Base-by-base conservation (phyloP, 2,329 filamentous ascomycete species). In the Graphilbum fragrans region DNA sequence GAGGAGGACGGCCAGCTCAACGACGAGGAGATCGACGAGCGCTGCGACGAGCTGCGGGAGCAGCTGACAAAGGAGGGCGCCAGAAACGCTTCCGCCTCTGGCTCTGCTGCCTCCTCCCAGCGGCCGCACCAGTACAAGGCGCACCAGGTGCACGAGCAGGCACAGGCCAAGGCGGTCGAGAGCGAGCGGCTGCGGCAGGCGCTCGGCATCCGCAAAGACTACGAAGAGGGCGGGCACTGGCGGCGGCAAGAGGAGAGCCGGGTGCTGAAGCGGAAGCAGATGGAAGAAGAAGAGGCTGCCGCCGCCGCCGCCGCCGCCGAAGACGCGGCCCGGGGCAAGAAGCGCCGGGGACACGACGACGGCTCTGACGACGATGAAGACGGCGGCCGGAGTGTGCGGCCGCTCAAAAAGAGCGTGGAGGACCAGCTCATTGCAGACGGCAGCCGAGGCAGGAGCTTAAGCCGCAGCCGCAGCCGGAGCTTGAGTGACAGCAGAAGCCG, bases 111-210 rank as follows among this genome's bases (percentile, higher is more conserved):
- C 63, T 11, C 18, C 10, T 27, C 14, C 6, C 12, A 7, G 17
- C 35, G 25, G 16, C 17, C 58, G 41, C 73, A 67, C 51, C 72
- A 75, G 10, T 71, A 96, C 49, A 98, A 96, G 64, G 72, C 80
- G 50, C 87, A 96, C 62, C 86, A 96, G 63, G 87, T 96, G 18
- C 92, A 98, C 65, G 92, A 96, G 64, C 72, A 94, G 58, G 92
- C 92, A 17, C 84, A 92, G 54, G 92, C 90, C 45, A 98, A 98
- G 72, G 90, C 94, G 51, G 82, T 86, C 58, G 92, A 98, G 70
- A 94, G 82, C 60, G 88, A 96, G 64, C 74, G 84, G 52, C 66
- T 98, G 58, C 69, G 90, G 49, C 84, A 72, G 60, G 92, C 92
- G 8, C 68, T 98, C 50, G 88, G 87, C 38, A 94, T 96, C 53